Percentiles rank a stretch among this genome's conserved stretches.
Evolutionary conservation across 306 rosid genomes (phyloP).

Genomic region (Vachellia collinsii): DNA sequence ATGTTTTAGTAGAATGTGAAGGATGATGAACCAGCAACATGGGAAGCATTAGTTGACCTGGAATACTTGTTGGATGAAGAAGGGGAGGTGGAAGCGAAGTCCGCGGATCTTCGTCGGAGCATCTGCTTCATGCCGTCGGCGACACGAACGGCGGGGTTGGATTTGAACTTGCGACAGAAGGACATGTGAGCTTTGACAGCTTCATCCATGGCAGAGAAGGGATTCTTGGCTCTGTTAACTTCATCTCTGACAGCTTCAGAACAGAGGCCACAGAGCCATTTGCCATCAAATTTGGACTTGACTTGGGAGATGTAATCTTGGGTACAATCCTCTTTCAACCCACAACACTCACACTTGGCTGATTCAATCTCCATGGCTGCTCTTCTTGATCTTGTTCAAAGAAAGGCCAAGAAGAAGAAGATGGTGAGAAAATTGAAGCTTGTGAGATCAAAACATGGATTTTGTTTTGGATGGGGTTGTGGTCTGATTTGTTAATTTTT

Average conservation of each 20-base stretch:
- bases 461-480: neutral
- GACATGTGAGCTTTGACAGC: slow-evolving; percentile 94
- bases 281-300: slow-evolving; percentile 74
- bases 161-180: slow-evolving; percentile 75
- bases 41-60: slow-evolving; percentile 64
- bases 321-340: slow-evolving; percentile 88
- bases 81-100: slow-evolving; percentile 51
- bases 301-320: slow-evolving; percentile 70
- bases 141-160: slow-evolving; percentile 77
- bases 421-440: neutral
- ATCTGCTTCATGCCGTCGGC: slow-evolving; percentile 94
- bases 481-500: slow-evolving; percentile 21
- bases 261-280: slow-evolving; percentile 96
- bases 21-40: slow-evolving; percentile 64
- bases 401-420: neutral
- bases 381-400: neutral
- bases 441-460: neutral
- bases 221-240: slow-evolving; percentile 57
- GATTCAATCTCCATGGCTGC: slow-evolving; percentile 65
- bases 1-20: slow-evolving; percentile 48
- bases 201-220: slow-evolving; percentile 58
- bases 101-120: slow-evolving; percentile 74
- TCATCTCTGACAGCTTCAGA: slow-evolving; percentile 93
- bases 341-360: slow-evolving; percentile 91
- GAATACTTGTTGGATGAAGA: slow-evolving; percentile 49